A percentile compares a stretch with the other conserved stretches of the same genome.
phyloP scores from a whole-genome alignment of 495 filamentous ascomycete species.

The Hypoxylon fuscum region DNA sequence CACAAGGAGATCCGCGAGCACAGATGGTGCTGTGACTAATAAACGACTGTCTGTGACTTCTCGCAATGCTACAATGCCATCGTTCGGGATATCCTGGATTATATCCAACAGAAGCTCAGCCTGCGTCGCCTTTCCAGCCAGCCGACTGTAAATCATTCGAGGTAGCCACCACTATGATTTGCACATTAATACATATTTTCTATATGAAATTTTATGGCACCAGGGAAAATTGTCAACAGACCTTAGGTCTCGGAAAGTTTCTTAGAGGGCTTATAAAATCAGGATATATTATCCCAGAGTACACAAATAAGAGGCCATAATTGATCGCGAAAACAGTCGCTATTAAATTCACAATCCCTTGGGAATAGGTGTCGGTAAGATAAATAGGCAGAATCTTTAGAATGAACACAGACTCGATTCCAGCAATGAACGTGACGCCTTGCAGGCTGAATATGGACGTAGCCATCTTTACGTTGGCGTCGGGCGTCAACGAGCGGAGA shows the following conservation, averaged over 20 bases:
- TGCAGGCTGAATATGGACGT: slow-evolving; percentile 28
- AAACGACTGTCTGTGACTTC: slow-evolving; percentile 71
- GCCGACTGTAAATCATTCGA: slow-evolving; percentile 23
- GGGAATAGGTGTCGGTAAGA: slow-evolving; percentile 2
- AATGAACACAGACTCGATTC: slow-evolving; percentile 26
- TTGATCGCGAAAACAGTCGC: slow-evolving; percentile 23
- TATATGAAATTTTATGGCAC: neutral
- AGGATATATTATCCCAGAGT: slow-evolving; percentile 62
- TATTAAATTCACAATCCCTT: slow-evolving; percentile 3
- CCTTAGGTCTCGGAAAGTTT: slow-evolving; percentile 59
- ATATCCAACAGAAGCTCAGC: slow-evolving; percentile 62
- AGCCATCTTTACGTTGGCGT: slow-evolving; percentile 12
- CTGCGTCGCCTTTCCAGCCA: slow-evolving; percentile 32
- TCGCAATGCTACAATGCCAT: slow-evolving; percentile 75
- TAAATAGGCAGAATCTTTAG: slow-evolving; percentile 15
- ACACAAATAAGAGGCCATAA: slow-evolving; percentile 45
- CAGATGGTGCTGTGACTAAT: slow-evolving; percentile 65
- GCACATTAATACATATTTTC: neutral
- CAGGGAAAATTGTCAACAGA: slow-evolving; percentile 43
- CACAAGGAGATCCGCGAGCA: slow-evolving; percentile 64
- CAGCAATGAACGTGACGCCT: slow-evolving; percentile 21
- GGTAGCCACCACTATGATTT: slow-evolving; percentile 10
- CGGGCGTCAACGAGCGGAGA: neutral
- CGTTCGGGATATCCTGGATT: slow-evolving; percentile 71
- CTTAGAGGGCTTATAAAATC: slow-evolving; percentile 65